Evolutionary conservation across 345 rosid genomes (phyloP).

Genomic region (Moringa oleifera): DNA sequence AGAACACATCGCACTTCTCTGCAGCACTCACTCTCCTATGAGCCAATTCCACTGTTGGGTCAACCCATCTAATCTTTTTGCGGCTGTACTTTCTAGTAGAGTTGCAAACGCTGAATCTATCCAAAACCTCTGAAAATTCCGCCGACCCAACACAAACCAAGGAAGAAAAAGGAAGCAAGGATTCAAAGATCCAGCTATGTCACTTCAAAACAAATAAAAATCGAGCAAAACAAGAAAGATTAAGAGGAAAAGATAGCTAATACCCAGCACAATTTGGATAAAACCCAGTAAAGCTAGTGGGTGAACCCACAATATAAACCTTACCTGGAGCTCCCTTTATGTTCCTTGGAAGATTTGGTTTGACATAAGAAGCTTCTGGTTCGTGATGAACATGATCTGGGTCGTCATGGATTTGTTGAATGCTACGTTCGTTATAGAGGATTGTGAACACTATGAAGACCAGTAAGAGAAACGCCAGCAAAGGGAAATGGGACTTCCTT

Average conservation of each 20-base stretch:
- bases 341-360: slow-evolving; percentile 45
- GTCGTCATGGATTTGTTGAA: slow-evolving; percentile 46
- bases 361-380: slow-evolving; percentile 30
- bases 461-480: slow-evolving; percentile 40
- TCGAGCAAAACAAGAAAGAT: neutral
- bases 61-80: slow-evolving; percentile 53
- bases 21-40: slow-evolving; percentile 22
- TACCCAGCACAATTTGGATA: neutral
- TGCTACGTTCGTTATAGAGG: slow-evolving; percentile 53
- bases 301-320: slow-evolving; percentile 6
- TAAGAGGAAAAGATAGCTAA: neutral
- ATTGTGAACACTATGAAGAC: slow-evolving; percentile 37
- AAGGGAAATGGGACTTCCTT: slow-evolving; percentile 60
- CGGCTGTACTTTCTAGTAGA: slow-evolving; percentile 60
- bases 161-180: neutral
- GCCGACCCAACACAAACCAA: neutral
- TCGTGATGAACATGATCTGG: slow-evolving; percentile 18
- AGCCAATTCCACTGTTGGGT: slow-evolving; percentile 19
- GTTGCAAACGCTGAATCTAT: slow-evolving; percentile 79
- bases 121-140: slow-evolving; percentile 54
- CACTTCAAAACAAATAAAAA: neutral
- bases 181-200: neutral
- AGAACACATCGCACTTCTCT: slow-evolving; percentile 71
- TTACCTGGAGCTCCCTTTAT: slow-evolving; percentile 34
- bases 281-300: neutral